Evolutionary conservation across 441 rosid species (phyloP).

Genomic region (Eutrema salsugineum): DNA sequence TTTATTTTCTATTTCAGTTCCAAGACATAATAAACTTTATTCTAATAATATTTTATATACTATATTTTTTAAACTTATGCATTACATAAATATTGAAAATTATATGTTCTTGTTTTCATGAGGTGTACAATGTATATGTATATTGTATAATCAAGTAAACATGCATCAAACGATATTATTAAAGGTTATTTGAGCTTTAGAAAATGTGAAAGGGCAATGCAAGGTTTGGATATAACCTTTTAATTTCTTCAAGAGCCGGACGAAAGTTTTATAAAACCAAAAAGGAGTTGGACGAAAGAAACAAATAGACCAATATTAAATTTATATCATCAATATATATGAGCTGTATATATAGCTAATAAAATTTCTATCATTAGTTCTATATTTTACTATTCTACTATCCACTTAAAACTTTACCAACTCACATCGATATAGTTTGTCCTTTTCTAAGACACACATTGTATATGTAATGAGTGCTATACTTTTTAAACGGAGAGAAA

Average conservation of each 20-base stretch:
- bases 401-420: not conserved
- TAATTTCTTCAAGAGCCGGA: conserved; percentile 25
- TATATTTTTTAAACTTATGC: too few relatives aligned
- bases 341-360: conserved; percentile 6
- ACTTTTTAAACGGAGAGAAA: not conserved
- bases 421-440: not conserved
- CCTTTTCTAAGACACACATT: not conserved
- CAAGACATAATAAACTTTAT: not conserved
- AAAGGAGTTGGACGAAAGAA: not conserved
- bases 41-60: not conserved
- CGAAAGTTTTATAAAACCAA: too few relatives aligned
- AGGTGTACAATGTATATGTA: not conserved
- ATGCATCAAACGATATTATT: not conserved
- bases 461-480: not conserved
- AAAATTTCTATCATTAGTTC: not conserved
- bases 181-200: conserved; percentile 15
- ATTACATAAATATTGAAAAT: not conserved
- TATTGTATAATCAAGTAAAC: not conserved
- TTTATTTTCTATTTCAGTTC: not conserved
- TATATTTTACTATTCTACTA: not conserved
- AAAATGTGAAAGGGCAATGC: conserved; percentile 30
- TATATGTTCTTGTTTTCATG: not conserved
- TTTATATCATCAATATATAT: not conserved
- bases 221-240: conserved; percentile 18
- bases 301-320: not conserved